Evolutionary conservation across 176 grass and related monocot species (phyloP).

Genomic region (Aegilops sharonensis): DNA sequence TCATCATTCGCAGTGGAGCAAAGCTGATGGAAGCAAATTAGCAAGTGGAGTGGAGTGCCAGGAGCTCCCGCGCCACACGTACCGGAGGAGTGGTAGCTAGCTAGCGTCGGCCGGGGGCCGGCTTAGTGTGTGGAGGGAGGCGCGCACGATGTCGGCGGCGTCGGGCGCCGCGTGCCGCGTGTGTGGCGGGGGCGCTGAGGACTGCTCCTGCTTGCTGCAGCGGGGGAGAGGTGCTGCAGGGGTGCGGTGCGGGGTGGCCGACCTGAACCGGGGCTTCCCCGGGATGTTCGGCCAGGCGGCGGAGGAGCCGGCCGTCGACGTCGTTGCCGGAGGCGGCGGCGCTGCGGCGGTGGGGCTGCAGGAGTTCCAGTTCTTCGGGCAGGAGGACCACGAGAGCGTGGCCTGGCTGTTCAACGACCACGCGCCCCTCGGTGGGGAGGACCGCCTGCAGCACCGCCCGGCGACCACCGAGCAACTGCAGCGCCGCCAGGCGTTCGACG

Average conservation of each 20-base stretch:
- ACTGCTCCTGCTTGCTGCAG: constrained; percentile 27
- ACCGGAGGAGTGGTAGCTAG: background rate
- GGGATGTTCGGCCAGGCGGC: constrained; percentile 16
- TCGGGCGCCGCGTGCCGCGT: constrained; percentile 41
- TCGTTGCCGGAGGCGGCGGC: background rate
- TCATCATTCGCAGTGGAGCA: background rate
- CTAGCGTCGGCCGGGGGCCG: background rate
- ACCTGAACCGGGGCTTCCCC: constrained; percentile 46
- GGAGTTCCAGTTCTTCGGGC: constrained; percentile 89
- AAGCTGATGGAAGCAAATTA: constrained; percentile 20
- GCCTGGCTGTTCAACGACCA: constrained; percentile 60
- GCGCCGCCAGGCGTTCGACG: constrained; percentile 49
- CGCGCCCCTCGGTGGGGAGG: background rate
- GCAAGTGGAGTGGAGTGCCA: constrained; percentile 5
- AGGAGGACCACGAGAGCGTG: constrained; percentile 63
- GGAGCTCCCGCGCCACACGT: constrained; percentile 20
- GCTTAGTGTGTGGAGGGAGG: background rate
- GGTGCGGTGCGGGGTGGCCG: constrained; percentile 32
- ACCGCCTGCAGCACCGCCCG: constrained; percentile 44
- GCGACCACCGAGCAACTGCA: background rate
- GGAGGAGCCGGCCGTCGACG: constrained; percentile 21
- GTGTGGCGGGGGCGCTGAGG: constrained; percentile 32
- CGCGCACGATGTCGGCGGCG: constrained; percentile 40
- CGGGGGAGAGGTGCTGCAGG: background rate
- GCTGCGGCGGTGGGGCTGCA: constrained; percentile 38